Base-by-base conservation (phyloP, 73 alveolate genomes). In the Tetrahymena borealis region DNA sequence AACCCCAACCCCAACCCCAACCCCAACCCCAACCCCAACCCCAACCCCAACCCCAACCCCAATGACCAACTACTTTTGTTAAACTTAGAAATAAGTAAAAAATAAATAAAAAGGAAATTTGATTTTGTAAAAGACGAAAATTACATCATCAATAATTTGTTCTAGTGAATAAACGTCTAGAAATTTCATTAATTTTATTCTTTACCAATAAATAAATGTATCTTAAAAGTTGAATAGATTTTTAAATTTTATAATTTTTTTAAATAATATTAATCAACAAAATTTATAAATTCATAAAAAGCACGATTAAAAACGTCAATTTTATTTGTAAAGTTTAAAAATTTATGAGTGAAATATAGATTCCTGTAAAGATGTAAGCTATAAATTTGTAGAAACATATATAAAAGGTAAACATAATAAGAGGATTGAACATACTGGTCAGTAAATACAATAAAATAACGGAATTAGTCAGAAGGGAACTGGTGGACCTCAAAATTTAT, bases 11-110 rank as follows among this genome's bases (percentile, higher is more conserved):
- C 12, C 16, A 39, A 39, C 16, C 78, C 78, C 78, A 40, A 40
- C 78, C 78, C 78, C 78, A 41, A 41, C 78, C 78, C 78, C 78
- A 41, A 41, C 78, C 78, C 78, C 78, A 41, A 41, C 78, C 78
- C 78, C 78, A 41, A 41, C 9, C 78, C 9, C 2, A 3, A 15
- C 2, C 1, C 18, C 20, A 41, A 5, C 20, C 16, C 3, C 16
- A 41, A 41, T 41, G 20, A 41, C 16, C 3, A 3, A 41, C 16
- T 18, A 41, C 33, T 41, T 4, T 2, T 3, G 20, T 10, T 18
- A 1, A 7, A 41, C 3, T 0, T 41, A 7, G 3, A 41, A 41
- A 7, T 7, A 7, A 40, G n/a, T 4, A 40, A 40, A 40, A 18
- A 40, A 40, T 18, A 7, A 41, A 20, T 18, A 18, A 18, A 7